phyloP scores from a whole-genome alignment of 768 basidiomycete species.

The Candolleomyces eurysporus region DNA sequence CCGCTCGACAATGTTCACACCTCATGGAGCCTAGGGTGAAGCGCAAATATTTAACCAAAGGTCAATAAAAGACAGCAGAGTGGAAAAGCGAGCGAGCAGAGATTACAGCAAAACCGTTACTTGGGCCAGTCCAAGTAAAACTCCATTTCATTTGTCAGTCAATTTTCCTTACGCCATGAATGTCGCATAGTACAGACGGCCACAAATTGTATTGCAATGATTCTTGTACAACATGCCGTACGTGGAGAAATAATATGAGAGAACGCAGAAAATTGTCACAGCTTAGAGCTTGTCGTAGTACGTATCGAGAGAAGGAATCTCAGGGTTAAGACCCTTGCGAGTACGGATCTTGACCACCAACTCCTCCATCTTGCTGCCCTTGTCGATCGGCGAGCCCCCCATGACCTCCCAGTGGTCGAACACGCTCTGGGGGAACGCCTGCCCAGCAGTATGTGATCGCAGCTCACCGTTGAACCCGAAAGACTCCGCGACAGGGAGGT shows the following conservation, averaged over 20 bases:
- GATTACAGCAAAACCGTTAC: slow-evolving; percentile 1
- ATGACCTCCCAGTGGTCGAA: slow-evolving; percentile 93
- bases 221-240: slow-evolving; percentile 1
- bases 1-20: too few species aligned
- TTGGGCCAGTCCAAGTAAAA: not conserved
- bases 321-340: slow-evolving; percentile 97
- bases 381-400: slow-evolving; percentile 80
- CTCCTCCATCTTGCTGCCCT: slow-evolving; percentile 89
- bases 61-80: slow-evolving; percentile 9
- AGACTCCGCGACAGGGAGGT: slow-evolving; percentile 87
- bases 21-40: too few species aligned
- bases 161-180: not conserved
- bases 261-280: slow-evolving; percentile 5
- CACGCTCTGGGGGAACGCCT: slow-evolving; percentile 97
- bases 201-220: not conserved
- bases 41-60: too few species aligned
- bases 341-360: slow-evolving; percentile 78
- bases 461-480: slow-evolving; percentile 99
- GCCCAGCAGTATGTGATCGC: slow-evolving; percentile 87
- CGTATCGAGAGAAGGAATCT: slow-evolving; percentile 81
- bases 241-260: slow-evolving; percentile 15
- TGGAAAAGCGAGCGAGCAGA: slow-evolving; percentile 19
- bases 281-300: slow-evolving; percentile 92
- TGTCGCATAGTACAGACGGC: not conserved
- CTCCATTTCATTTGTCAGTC: not conserved